Conservation (phyloP, 2,329 filamentous ascomycete genomes). For the Aspergillus sp. region DNA sequence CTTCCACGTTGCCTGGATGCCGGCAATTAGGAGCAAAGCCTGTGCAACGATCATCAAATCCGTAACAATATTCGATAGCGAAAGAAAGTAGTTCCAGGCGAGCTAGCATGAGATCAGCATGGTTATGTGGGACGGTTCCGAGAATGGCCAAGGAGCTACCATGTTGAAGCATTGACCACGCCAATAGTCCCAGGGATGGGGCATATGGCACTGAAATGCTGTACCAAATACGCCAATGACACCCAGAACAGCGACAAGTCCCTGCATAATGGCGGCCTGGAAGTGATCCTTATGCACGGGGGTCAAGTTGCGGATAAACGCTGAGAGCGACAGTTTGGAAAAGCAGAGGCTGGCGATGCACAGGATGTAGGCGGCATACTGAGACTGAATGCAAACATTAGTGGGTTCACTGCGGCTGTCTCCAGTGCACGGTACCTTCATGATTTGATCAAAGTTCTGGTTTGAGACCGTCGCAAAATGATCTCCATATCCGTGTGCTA, state of each 20-base stretch:
- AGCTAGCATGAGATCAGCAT: slow-evolving; percentile 1
- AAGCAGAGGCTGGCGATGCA: no score
- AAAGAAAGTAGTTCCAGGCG: slow-evolving; percentile 16
- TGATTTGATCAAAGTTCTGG: slow-evolving; percentile 13
- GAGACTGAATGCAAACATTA: no score
- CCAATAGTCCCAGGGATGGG: background rate
- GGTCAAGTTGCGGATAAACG: no score
- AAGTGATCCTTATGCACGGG: no score
- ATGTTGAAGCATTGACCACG: background rate
- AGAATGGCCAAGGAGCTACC: background rate
- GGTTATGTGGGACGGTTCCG: no score
- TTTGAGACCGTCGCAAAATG: slow-evolving; percentile 11
- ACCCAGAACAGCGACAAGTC: no score
- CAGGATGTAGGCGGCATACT: no score
- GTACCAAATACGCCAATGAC: no score
- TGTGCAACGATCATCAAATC: slow-evolving; percentile 21
- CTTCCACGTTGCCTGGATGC: slow-evolving; percentile 18
- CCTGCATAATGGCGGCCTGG: no score
- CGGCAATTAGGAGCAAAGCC: slow-evolving; percentile 17
- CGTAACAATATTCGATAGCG: slow-evolving; percentile 17
- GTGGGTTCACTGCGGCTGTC: background rate
- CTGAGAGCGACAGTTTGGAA: no score
- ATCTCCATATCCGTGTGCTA: slow-evolving; percentile 20
- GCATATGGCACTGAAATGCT: no score
- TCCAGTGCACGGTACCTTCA: slow-evolving; percentile 14